A percentile compares a stretch with the other conserved stretches of the same genome.
phyloP scores from a whole-genome alignment of 1,284 basidiomycete species.

The Trichosporon sp. region DNA sequence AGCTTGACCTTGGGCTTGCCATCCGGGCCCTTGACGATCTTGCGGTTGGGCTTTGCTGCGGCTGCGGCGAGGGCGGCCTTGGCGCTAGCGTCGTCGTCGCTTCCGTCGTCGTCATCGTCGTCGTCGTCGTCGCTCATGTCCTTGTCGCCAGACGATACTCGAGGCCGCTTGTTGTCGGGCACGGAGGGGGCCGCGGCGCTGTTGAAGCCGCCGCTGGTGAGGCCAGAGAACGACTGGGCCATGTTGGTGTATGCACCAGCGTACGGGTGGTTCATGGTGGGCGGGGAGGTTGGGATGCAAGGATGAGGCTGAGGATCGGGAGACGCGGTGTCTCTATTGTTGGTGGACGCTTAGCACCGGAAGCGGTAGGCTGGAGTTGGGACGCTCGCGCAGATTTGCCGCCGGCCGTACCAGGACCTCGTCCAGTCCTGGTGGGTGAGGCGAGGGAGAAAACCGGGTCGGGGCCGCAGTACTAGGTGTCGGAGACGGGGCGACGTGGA shows the following conservation, averaged over 20 bases:
- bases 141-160: slow-evolving; percentile 15
- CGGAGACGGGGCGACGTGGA: neutral
- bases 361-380: neutral
- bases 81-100: slow-evolving; percentile 35
- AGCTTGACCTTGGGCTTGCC: slow-evolving; percentile 65
- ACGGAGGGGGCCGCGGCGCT: neutral
- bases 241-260: slow-evolving; percentile 40
- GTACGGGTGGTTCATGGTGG: slow-evolving; percentile 37
- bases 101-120: slow-evolving; percentile 33
- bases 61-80: slow-evolving; percentile 21
- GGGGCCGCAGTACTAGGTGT: neutral
- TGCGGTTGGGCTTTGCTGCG: slow-evolving; percentile 22
- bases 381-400: neutral
- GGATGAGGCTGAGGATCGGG: neutral
- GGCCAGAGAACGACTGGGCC: slow-evolving; percentile 25
- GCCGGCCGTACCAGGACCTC: slow-evolving; percentile 3
- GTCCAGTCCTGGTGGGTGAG: slow-evolving; percentile 1
- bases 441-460: neutral
- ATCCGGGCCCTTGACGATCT: slow-evolving; percentile 31
- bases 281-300: neutral
- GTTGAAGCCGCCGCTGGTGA: neutral
- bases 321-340: neutral
- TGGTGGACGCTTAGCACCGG: neutral
- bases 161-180: slow-evolving; percentile 16
- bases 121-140: slow-evolving; percentile 18